Base-by-base conservation (phyloP, 371 early-diverging fungal genomes). In the Basidiobolus heterosporus region DNA sequence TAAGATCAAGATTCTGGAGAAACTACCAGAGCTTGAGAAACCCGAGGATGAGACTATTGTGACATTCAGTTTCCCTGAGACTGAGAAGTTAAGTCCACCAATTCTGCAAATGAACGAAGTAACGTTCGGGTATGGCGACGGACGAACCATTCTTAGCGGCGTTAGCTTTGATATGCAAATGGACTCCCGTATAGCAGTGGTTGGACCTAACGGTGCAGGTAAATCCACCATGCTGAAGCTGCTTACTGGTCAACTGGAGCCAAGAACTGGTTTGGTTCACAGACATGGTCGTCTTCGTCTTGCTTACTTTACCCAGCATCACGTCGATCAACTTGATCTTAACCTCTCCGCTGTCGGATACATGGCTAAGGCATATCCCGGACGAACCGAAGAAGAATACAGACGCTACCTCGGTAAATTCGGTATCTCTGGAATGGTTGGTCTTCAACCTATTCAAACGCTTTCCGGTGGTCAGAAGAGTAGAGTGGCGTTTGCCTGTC, bases 401-500 rank as follows among this genome's bases (percentile, higher is more conserved):
- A 82, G 98, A 57, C 70, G 92, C 18, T 80, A 88, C 50, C 61
- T 98, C 50, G 98, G 91, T 43, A 66, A 84, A 2, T 98, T 92
- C 58, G 98, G 98, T 57, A 80, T 98, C 47, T 84, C 93, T 21
- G 98, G 98, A 15, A 90, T 85, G 78, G 85, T 86, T 1, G 91
- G 88, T 41, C 63, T 94, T 65, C 93, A 93, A 59, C 74, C 82
- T 18, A 91, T 98, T 62, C 73, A 82, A 46, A 96, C 94, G 0
- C 65, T 99, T 9, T 91, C 92, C 46, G 99, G 98, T 61, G 99
- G 99, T 54, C 98, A 99, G 66, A 98, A 98, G 68, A 80, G 81
- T 35, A 74, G 98, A 48, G 91, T 98, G 11, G 86, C 92, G 17
- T 97, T 99, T 73, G 96, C 98, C 22, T 82, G 82, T 41, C 74